These are phyloP conservation scores for Zymoseptoria ardabiliae DNA, from an alignment of 2,329 filamentous ascomycete species.

Conservation along the genomic window DNA sequence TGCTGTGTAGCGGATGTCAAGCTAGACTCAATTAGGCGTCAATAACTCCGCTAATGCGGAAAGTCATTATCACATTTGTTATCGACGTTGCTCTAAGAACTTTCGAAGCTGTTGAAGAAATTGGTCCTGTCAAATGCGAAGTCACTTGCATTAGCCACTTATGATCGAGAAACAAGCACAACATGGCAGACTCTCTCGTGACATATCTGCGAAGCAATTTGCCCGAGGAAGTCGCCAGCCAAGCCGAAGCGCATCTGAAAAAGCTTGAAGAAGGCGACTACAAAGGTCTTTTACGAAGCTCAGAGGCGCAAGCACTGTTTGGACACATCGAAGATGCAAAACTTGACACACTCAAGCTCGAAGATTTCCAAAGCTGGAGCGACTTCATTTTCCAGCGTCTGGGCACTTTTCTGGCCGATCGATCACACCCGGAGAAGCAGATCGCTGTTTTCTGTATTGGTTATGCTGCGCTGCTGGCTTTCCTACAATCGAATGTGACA, in stretches of 20 bases:
- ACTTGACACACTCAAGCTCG: constrained; percentile 25
- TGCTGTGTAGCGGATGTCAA: no score
- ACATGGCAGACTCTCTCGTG: constrained; percentile 39
- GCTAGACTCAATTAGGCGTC: background rate
- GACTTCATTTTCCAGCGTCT: constrained; percentile 41
- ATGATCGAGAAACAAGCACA: background rate
- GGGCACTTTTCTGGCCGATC: constrained; percentile 31
- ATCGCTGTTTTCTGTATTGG: constrained; percentile 49
- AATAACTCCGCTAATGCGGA: background rate
- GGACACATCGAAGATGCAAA: constrained; percentile 32
- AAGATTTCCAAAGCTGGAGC: constrained; percentile 36
- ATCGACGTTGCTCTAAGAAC: background rate
- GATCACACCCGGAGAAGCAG: constrained; percentile 34
- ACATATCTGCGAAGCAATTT: constrained; percentile 35
- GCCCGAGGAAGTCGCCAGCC: constrained; percentile 35
- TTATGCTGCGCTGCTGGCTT: constrained; percentile 65
- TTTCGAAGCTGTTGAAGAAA: background rate
- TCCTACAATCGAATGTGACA: constrained; percentile 81
- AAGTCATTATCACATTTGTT: background rate
- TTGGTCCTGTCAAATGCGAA: background rate
- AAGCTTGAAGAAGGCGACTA: constrained; percentile 39
- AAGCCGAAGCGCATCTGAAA: constrained; percentile 32
- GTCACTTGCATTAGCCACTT: background rate
- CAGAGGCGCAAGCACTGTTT: constrained; percentile 36
- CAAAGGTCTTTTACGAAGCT: constrained; percentile 31